Base-by-base conservation (phyloP, 805 yeast species). In the Hanseniaspora lachancei region DNA sequence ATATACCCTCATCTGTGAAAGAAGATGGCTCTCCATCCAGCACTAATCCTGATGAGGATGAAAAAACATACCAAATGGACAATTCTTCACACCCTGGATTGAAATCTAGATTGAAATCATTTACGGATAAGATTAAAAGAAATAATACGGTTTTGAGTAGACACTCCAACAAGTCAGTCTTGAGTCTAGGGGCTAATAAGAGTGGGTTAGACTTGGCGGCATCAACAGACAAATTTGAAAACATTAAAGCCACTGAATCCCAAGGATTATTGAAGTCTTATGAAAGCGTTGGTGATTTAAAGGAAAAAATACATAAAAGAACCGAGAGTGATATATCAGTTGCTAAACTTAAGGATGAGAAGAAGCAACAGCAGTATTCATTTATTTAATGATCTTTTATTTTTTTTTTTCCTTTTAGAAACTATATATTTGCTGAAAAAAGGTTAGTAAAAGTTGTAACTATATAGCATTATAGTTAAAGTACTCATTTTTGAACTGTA, bases 1-100 rank as follows among this genome's bases (percentile, higher is more conserved):
- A 21, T 32, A 35, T 40, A 21, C 49, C 47, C 47, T 20, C 7
- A 20, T 49, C 34, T n/a, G 34, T 35, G 9, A 20, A 34, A 16
- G 48, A 36, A 3, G 40, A 47, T 12, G 40, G 47, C 5, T 57
- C 62, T 9, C 43, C 54, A 9, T 47, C 62, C 18, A 35, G 29
- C 3, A 47, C 55, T 55, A 32, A 53, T 52, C n/a, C 60, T 48
- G 55, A 64, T 60, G 46, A 49, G 16, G 44, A 49, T 16, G 57
- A 55, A 55, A 49, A 49, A 24, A 12, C 40, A 15, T 44, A 48
- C 16, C 32, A 47, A 8, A 10, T 23, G 23, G 43, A 23, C 16
- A 24, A 35, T 24, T 15, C 27, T 12, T 15, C 54, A n/a, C 47
- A 34, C 4, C 48, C 39, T 7, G 54, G 50, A 2, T 44, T 55